Base-by-base conservation (phyloP, 257 asterid genomes). In the Scutellaria baicalensis region DNA sequence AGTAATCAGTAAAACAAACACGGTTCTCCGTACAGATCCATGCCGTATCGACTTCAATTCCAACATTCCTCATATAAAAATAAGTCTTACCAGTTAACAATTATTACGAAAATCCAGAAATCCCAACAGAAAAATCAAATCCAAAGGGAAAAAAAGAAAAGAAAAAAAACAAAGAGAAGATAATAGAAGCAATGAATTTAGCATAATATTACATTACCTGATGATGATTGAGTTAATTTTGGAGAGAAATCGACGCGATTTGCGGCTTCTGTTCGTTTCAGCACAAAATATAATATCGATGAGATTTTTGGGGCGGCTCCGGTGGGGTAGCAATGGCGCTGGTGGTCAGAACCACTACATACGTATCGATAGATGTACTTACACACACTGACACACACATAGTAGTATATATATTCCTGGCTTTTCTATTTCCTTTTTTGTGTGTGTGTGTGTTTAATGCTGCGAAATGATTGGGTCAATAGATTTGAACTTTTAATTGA, bases 11-110 rank as follows among this genome's bases (percentile, higher is more conserved):
- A 23, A 2, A 64, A 56, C 11, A 39, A 50, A 65, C 8, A 56
- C 20, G 64, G 1, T 11, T 51, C 0, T 9, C 50, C 68, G 51
- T 18, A 44, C 65, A 38, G 78, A 77, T 72, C 72, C 68, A 23
- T 8, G 51, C 69, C 48, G 27, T 54, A 59, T 57, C 63, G 40
- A 23, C 69, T 73, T 72, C 45, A 50, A 31, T 36, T 66, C 23
- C 50, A 54, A 27, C 68, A 45, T 62, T 67, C 50, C 49, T 13
- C 67, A 13, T 67, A 36, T n/a, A 16, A 51, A 39, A 45, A 48
- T 12, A 71, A 65, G 33, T 50, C 36, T 12, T 9, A 39, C 67
- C 45, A 23, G 40, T 33, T 2, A 45, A 43, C 9, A 36, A 45
- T 12, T 3, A 64, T 47, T 10, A 31, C 4, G 42, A 21, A 68